Evolutionary conservation across 2,329 filamentous ascomycete species (phyloP), one percentile per base, ranked within the genome.

Genomic region (Hypoxylon sp.): DNA sequence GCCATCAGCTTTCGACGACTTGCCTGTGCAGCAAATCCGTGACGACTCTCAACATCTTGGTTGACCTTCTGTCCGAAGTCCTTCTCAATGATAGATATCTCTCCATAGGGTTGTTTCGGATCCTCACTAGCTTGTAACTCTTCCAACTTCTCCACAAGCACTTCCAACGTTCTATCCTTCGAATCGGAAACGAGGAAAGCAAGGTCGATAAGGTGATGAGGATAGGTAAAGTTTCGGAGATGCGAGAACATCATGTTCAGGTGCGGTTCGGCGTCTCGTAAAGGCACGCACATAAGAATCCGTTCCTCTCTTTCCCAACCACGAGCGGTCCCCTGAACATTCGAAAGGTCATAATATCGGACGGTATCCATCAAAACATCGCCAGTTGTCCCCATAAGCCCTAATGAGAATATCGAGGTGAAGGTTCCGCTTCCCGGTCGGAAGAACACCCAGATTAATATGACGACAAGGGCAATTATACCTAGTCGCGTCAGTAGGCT

Each of bases 161-260:
- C 86, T 33, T 89, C 81, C 39, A 98, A 85, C 0, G 96, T 99
- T 68, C 91, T 88, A 78, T 99, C 96, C 79, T 97, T 98, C 33
- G 96, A 98, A 79, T 99, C 96, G 66, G 96, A 98, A 24, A 99
- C 96, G 33, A 99, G 85, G 78, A 99, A 99, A 5, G 96, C 96
- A 51, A 99, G 87, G 79, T 99, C 96, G 78, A 99, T 97, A 55
- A 99, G 87, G 78, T 97, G 92, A 80, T 99, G 96, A 0, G 96
- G 96, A 78, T 99, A 99, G 17, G 96, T 99, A 73, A 99, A 91
- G 82, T 99, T 99, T 73, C 90, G 91, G 65, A 99, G 86, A 79
- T 99, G 97, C n/a, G 92, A 92, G 83, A 99, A 99, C 87, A 99
- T 98, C 95, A 99, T 98, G 68, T 91, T 89, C 53, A 99, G 83